Percentiles rank a stretch among this genome's conserved stretches.
Evolutionary conservation across 495 filamentous ascomycete genomes (phyloP).

Genomic region (Podospora australis): DNA sequence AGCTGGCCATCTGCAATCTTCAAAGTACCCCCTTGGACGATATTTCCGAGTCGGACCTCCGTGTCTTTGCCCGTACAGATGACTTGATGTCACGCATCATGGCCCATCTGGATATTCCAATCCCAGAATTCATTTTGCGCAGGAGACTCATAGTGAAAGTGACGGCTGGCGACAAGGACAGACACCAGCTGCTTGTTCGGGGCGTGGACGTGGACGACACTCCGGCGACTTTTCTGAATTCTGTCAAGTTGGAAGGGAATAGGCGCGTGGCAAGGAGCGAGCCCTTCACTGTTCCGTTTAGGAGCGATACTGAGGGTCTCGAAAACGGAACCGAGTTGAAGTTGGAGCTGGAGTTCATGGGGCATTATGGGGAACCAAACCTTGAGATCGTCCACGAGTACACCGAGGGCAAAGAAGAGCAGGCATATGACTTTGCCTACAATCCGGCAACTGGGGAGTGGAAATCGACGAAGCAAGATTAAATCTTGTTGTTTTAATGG

Average conservation of each 20-base stretch:
- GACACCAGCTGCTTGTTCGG: slow-evolving; percentile 21
- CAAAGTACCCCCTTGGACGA: slow-evolving; percentile 37
- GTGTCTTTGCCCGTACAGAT: slow-evolving; percentile 30
- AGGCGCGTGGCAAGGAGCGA: slow-evolving; percentile 29
- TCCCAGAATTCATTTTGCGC: slow-evolving; percentile 31
- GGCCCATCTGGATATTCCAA: slow-evolving; percentile 30
- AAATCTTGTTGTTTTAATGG: no score
- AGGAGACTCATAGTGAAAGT: slow-evolving; percentile 26
- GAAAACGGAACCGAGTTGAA: slow-evolving; percentile 18
- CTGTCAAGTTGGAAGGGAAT: slow-evolving; percentile 30
- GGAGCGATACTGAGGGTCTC: slow-evolving; percentile 21
- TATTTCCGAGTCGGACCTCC: slow-evolving; percentile 16
- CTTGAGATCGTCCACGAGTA: slow-evolving; percentile 26
- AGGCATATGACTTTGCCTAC: no score
- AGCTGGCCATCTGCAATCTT: slow-evolving; percentile 40
- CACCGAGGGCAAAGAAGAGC: no score
- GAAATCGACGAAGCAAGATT: no score
- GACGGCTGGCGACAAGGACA: slow-evolving; percentile 10
- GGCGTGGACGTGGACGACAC: slow-evolving; percentile 40
- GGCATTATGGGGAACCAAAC: slow-evolving; percentile 39
- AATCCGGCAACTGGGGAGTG: no score
- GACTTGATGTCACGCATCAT: slow-evolving; percentile 35
- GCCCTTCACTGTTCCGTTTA: slow-evolving; percentile 34
- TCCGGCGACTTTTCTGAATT: slow-evolving; percentile 36
- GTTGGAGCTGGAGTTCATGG: slow-evolving; percentile 42